Base-by-base conservation (phyloP, 345 rosid genomes). In the Lumnitzera littorea region DNA sequence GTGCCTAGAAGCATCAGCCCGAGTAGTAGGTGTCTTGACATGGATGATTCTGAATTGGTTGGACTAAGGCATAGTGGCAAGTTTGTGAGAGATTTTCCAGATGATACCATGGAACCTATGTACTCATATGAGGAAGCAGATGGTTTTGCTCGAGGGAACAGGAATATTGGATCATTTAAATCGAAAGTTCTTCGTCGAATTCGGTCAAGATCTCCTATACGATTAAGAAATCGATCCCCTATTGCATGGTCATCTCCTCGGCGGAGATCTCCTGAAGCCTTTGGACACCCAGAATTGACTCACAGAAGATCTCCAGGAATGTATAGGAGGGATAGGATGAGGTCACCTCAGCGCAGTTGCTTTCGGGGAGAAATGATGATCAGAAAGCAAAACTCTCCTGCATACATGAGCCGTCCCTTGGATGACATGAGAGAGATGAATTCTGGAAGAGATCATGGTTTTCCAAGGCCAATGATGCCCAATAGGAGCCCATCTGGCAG, bases 371-470 rank as follows among this genome's bases (percentile, higher is more conserved):
- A 80, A n/a, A 74, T 79, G 81, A 77, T 70, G 51, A 67, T 51
- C n/a, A 86, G 96, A 74, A 76, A 87, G 72, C 88, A 80, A 47
- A 72, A 71, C 66, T 84, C 96, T 54, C 95, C 98, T 15, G 67
- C 82, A 50, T 91, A 70, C 77, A 43, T 72, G 25, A 63, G 85
- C 49, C 72, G 87, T 62, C 76, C 80, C 46, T 57, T 76, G 56
- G 78, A 86, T 76, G 83, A 80, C 60, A 60, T 79, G 65, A 81
- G 88, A 63, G 88, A 83, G 11, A 71, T 88, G 67, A 86, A 83
- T 65, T 70, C 79, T 61, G 69, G 73, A 58, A 63, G 81, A 50
- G 86, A 83, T 29, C 79, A 76, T 48, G 81, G 80, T 58, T 84
- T 76, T 79, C 80, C 79, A 43, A 81, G 95, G 76, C 65, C 78